phyloP scores from a whole-genome alignment of 805 yeast genomes.

The Saturnispora mendoncae region DNA sequence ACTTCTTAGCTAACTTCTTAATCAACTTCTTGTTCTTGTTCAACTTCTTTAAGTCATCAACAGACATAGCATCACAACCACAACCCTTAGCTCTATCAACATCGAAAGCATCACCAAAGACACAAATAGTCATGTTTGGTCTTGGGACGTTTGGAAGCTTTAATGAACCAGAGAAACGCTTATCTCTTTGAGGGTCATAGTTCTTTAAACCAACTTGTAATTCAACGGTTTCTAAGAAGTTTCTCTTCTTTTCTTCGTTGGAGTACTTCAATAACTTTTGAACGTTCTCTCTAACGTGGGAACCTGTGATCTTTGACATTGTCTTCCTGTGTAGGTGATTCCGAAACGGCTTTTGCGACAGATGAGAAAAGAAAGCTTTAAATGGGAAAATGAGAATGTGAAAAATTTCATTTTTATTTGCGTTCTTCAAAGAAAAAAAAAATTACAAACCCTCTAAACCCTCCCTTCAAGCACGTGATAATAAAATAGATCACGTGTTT shows the following conservation, averaged over 20 bases:
- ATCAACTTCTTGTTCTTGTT: conserved; percentile 99
- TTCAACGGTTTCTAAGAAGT: conserved; percentile 99
- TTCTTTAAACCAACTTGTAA: conserved; percentile 99
- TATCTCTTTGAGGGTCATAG: conserved; percentile 99
- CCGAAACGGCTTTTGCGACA: conserved; percentile 45
- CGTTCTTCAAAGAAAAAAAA: conserved; percentile 2
- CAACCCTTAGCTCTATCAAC: conserved; percentile 99
- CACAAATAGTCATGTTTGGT: conserved; percentile 99
- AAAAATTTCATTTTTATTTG: no score
- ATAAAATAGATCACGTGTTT: no score
- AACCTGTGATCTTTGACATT: conserved; percentile 83
- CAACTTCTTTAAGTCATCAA: conserved; percentile 98
- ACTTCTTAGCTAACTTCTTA: conserved; percentile 99
- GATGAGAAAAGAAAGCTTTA: conserved; percentile 9
- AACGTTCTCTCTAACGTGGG: conserved; percentile 96
- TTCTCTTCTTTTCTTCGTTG: conserved; percentile 97
- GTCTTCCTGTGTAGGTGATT: conserved; percentile 31
- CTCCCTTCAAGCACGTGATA: conserved; percentile 16
- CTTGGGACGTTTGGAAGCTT: conserved; percentile 98
- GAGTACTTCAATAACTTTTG: conserved; percentile 84
- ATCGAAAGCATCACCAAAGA: conserved; percentile 99
- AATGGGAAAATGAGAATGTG: no score
- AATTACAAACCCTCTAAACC: conserved; percentile 8
- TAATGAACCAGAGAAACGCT: conserved; percentile 99
- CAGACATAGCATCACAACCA: conserved; percentile 99